Percentiles rank a stretch among this genome's conserved stretches.
phyloP scores from a whole-genome alignment of 2,329 filamentous ascomycete species.

The Microsporum canis region DNA sequence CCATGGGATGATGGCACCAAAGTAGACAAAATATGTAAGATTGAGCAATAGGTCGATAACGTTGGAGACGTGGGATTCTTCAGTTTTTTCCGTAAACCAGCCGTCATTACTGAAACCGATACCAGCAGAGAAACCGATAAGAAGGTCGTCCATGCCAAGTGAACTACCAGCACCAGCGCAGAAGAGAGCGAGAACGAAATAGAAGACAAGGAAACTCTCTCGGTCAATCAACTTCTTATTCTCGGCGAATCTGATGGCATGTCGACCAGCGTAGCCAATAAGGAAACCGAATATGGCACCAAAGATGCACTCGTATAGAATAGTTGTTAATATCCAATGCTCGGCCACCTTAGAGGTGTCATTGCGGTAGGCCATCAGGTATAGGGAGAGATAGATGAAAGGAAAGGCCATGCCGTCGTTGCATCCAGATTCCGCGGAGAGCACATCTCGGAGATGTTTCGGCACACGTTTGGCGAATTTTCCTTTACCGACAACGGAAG shows the following conservation, averaged over 20 bases:
- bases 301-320: conserved; percentile 93
- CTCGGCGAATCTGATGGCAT: conserved; percentile 81
- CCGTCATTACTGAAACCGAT: conserved; percentile 99
- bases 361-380: conserved; percentile 71
- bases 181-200: conserved; percentile 92
- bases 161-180: conserved; percentile 88
- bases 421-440: conserved; percentile 94
- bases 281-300: conserved; percentile 79
- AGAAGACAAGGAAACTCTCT: conserved; percentile 96
- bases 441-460: conserved; percentile 87
- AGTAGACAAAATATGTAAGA: conserved; percentile 94
- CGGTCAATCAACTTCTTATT: conserved; percentile 76
- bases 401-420: conserved; percentile 99
- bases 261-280: conserved; percentile 80
- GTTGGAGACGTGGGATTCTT: conserved; percentile 97
- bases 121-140: conserved; percentile 87
- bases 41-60: conserved; percentile 97
- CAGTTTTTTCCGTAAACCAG: conserved; percentile 97
- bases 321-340: conserved; percentile 79
- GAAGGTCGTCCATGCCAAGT: conserved; percentile 80
- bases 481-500: conserved; percentile 95
- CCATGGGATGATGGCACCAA: conserved; percentile 96
- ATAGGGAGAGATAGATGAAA: conserved; percentile 86
- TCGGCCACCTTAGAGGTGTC: conserved; percentile 58
- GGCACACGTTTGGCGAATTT: conserved; percentile 97